phyloP scores from a whole-genome alignment of 768 basidiomycete genomes.

The Crepidotus variabilis region DNA sequence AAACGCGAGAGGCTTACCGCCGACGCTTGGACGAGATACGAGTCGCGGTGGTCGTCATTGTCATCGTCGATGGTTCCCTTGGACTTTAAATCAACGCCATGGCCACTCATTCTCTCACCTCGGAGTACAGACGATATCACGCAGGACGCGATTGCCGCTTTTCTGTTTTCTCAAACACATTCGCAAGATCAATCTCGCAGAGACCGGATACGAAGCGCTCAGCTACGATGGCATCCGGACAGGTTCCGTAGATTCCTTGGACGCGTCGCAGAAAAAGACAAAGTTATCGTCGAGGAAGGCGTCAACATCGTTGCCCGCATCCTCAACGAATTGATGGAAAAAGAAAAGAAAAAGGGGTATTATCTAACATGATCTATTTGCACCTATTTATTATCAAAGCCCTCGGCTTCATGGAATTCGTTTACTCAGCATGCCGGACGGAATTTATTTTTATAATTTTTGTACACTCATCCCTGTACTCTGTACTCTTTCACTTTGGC shows the following conservation, averaged over 20 bases:
- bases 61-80: conserved; percentile 41
- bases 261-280: conserved; percentile 52
- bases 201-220: conserved; percentile 62
- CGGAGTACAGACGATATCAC: conserved; percentile 45
- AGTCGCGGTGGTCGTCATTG: conserved; percentile 59
- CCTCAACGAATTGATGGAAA: conserved; percentile 61
- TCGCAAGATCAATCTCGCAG: conserved; percentile 54
- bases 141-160: conserved; percentile 47
- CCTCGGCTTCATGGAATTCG: too few species aligned
- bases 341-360: conserved; percentile 21
- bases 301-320: conserved; percentile 65
- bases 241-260: conserved; percentile 57
- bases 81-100: conserved; percentile 63
- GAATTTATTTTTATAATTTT: too few species aligned
- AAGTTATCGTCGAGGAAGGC: conserved; percentile 49
- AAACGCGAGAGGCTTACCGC: conserved; percentile 40
- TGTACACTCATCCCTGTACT: conserved; percentile 12
- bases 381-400: conserved; percentile 8
- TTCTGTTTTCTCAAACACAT: conserved; percentile 65
- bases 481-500: conserved; percentile 1
- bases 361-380: conserved; percentile 6
- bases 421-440: too few species aligned
- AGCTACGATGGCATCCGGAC: conserved; percentile 82
- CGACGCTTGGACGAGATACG: conserved; percentile 63
- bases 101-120: conserved; percentile 56